Conservation (phyloP, 2,329 filamentous ascomycete species). For the Sclerotinia subarctica region DNA sequence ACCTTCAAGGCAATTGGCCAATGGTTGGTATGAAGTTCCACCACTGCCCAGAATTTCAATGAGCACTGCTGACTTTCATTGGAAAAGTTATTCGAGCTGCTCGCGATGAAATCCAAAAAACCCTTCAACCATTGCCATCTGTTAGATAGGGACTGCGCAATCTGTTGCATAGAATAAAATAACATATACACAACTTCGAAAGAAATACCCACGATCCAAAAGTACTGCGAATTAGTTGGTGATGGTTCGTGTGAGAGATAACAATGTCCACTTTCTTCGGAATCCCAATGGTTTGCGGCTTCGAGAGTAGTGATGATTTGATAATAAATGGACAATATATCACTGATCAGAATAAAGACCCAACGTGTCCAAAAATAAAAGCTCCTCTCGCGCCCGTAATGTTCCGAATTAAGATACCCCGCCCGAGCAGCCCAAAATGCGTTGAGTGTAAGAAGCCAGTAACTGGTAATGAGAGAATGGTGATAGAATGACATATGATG, state of each 20-base stretch:
- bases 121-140: not conserved
- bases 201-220: slow-evolving; percentile 23
- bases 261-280: slow-evolving; percentile 20
- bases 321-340: slow-evolving; percentile 19
- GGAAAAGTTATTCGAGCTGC: not conserved
- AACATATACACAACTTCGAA: slow-evolving; percentile 19
- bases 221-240: slow-evolving; percentile 11
- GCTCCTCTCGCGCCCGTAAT: slow-evolving; percentile 13
- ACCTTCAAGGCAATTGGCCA: not conserved
- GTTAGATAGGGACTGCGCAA: not conserved
- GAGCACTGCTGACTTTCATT: not conserved
- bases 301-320: slow-evolving; percentile 14
- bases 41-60: not conserved
- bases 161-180: not conserved
- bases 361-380: slow-evolving; percentile 22
- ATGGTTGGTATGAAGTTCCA: not conserved
- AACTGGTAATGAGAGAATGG: slow-evolving; percentile 21
- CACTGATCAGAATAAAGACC: slow-evolving; percentile 12
- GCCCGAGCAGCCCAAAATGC: slow-evolving; percentile 24
- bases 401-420: slow-evolving; percentile 17
- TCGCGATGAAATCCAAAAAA: not conserved
- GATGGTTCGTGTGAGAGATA: slow-evolving; percentile 22
- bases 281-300: slow-evolving; percentile 21
- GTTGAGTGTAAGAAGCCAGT: slow-evolving; percentile 25
- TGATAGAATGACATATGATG: slow-evolving; percentile 24